phyloP scores from a whole-genome alignment of 768 basidiomycete genomes.

The Suillus ampliporus region DNA sequence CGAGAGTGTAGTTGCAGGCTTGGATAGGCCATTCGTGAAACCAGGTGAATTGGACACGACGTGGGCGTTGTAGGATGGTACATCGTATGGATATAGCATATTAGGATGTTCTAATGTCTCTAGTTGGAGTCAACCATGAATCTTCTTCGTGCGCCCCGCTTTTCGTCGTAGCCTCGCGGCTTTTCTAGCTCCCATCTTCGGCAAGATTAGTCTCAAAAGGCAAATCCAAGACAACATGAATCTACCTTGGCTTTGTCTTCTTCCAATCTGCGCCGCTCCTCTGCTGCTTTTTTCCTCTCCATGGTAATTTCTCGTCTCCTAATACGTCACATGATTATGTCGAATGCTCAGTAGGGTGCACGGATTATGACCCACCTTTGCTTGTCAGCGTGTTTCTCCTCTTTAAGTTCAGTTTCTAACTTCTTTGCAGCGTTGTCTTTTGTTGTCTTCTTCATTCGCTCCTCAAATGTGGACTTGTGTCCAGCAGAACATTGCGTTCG shows the following conservation, averaged over 20 bases:
- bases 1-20: conserved; percentile 82
- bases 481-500: conserved; percentile 71
- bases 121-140: conserved; percentile 61
- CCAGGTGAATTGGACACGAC: conserved; percentile 79
- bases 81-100: conserved; percentile 8
- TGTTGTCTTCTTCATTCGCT: conserved; percentile 71
- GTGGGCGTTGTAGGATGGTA: conserved; percentile 63
- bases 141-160: conserved; percentile 80
- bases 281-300: conserved; percentile 73
- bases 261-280: conserved; percentile 68
- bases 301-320: conserved; percentile 72
- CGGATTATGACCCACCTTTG: conserved; percentile 49
- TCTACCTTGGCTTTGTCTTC: conserved; percentile 39
- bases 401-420: conserved; percentile 72
- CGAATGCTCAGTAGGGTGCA: not conserved
- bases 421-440: conserved; percentile 74
- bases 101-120: conserved; percentile 18
- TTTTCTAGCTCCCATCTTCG: conserved; percentile 81
- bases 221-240: not conserved
- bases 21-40: conserved; percentile 87
- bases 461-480: conserved; percentile 73
- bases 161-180: conserved; percentile 73
- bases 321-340: conserved; percentile 12
- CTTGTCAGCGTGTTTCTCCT: conserved; percentile 75
- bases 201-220: conserved; percentile 11